phyloP scores from a whole-genome alignment of 306 rosid species.

The Begonia loranthoides region DNA sequence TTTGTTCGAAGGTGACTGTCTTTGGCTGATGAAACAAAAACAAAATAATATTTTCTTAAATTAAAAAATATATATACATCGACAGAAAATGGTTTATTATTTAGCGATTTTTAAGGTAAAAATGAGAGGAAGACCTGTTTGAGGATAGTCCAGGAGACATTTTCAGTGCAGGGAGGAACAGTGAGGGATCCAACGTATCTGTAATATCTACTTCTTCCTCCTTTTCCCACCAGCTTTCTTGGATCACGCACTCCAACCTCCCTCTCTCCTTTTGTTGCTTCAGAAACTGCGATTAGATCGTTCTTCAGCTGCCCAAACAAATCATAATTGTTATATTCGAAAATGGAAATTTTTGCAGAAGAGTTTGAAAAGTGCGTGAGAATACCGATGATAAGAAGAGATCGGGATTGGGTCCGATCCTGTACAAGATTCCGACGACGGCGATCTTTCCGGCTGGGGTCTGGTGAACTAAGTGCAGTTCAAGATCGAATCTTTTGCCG shows the following conservation, averaged over 20 bases:
- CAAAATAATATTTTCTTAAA: background rate
- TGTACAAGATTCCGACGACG: slow-evolving; percentile 47
- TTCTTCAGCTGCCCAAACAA: slow-evolving; percentile 18
- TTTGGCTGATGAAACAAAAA: slow-evolving; percentile 21
- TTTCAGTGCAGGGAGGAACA: slow-evolving; percentile 51
- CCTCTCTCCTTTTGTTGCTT: background rate
- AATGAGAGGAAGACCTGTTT: slow-evolving; percentile 9
- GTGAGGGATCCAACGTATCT: slow-evolving; percentile 70
- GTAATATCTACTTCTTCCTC: slow-evolving; percentile 22
- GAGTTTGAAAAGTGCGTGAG: background rate
- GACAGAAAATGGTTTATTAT: background rate
- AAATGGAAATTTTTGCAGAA: background rate
- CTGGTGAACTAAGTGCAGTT: slow-evolving; percentile 58
- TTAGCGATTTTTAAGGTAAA: background rate
- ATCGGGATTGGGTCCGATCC: slow-evolving; percentile 30
- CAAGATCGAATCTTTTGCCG: slow-evolving; percentile 43
- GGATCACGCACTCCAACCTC: slow-evolving; percentile 32
- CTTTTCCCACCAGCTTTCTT: slow-evolving; percentile 7
- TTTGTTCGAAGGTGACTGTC: slow-evolving; percentile 37
- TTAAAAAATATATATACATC: no score
- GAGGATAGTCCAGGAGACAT: slow-evolving; percentile 47
- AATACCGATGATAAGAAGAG: slow-evolving; percentile 38
- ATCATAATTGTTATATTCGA: background rate
- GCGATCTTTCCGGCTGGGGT: slow-evolving; percentile 24
- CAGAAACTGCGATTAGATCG: slow-evolving; percentile 17